Percentiles rank a stretch among this genome's conserved stretches.
These are phyloP conservation scores for Mycena epipterygia DNA, from an alignment of 768 basidiomycete genomes.

Conservation along the genomic window DNA sequence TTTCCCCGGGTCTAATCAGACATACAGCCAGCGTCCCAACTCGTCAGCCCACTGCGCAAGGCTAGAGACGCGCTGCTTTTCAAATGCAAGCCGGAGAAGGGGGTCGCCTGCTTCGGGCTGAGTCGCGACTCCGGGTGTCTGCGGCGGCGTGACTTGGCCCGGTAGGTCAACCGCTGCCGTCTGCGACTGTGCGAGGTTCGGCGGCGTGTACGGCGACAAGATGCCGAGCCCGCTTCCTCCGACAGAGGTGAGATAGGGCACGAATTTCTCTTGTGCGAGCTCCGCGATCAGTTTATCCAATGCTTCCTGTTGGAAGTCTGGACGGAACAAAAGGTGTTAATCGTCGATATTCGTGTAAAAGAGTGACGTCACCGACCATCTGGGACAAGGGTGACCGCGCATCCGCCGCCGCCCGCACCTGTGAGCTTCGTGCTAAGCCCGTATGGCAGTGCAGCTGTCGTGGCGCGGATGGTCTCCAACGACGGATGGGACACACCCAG, in stretches of 20 bases:
- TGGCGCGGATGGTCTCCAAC: conserved; percentile 85
- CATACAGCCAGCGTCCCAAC: conserved; percentile 74
- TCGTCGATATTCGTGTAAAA: conserved; percentile 16
- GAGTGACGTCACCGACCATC: conserved; percentile 72
- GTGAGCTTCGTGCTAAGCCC: conserved; percentile 93
- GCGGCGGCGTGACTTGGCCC: conserved; percentile 65
- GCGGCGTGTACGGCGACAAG: conserved; percentile 70
- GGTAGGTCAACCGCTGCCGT: conserved; percentile 38
- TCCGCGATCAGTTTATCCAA: conserved; percentile 71
- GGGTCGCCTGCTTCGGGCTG: conserved; percentile 43
- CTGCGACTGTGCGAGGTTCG: conserved; percentile 46
- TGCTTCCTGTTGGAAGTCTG: conserved; percentile 78
- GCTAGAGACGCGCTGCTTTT: conserved; percentile 53
- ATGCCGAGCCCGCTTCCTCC: conserved; percentile 95
- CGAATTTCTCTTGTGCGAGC: conserved; percentile 76
- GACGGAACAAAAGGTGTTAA: conserved; percentile 19
- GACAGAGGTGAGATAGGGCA: conserved; percentile 91
- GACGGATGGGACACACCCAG: conserved; percentile 94
- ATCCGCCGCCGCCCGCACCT: conserved; percentile 98
- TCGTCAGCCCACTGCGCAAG: conserved; percentile 67
- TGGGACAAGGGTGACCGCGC: conserved; percentile 94
- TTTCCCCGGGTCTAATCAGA: conserved; percentile 46
- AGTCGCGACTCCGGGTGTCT: conserved; percentile 53
- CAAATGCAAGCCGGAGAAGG: conserved; percentile 59
- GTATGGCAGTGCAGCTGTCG: conserved; percentile 74